Base-by-base conservation (phyloP, 192 early-diverging fungal genomes). In the Mortierella antarctica region DNA sequence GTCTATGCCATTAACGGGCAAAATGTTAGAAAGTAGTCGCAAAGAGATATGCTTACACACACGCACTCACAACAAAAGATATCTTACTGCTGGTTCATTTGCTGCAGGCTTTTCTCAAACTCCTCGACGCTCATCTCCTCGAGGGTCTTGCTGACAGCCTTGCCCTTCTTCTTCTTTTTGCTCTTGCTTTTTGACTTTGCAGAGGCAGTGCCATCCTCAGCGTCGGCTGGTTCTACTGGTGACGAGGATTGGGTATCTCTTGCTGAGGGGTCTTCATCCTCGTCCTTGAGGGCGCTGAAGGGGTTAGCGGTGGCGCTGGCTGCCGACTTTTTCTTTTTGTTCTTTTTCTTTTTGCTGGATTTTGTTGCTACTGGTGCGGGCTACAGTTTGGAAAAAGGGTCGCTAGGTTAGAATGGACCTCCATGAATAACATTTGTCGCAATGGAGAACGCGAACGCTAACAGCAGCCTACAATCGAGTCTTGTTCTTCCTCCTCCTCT, bases 41-140 rank as follows among this genome's bases (percentile, higher is more conserved):
- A 45, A 60, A 59, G 21, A 55, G 13, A 10, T 1, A 40, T 3
- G 17, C 10, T 3, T 12, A 10, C 21, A 57, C 55, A 65, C 56
- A 31, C n/a, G 23, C 15, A 12, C 41, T 42, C 1, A n/a, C 2
- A 59, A 67, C n/a, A 45, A 49, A 61, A n/a, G 44, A 48, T 21
- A 71, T 31, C 87, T 70, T 86, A 87, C 87, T 89, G 88, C 48
- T 83, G 74, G 58, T 87, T 87, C 56, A 94, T 74, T 62, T 92
- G 88, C 65, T 83, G 81, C 39, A 94, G 72, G 12, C 88, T 84
- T 50, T 71, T 76, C 59, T 95, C 93, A 50, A 95, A 85, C 62
- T 95, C 93, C 54, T 89, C 85, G 62, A 87, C 62, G 44, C 77
- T 88, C 68, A 91, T 87, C 9, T 89, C 90, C 23, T 87, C 81